Conservation (phyloP, 176 grass and related monocot genomes). For the Carex kokanica region DNA sequence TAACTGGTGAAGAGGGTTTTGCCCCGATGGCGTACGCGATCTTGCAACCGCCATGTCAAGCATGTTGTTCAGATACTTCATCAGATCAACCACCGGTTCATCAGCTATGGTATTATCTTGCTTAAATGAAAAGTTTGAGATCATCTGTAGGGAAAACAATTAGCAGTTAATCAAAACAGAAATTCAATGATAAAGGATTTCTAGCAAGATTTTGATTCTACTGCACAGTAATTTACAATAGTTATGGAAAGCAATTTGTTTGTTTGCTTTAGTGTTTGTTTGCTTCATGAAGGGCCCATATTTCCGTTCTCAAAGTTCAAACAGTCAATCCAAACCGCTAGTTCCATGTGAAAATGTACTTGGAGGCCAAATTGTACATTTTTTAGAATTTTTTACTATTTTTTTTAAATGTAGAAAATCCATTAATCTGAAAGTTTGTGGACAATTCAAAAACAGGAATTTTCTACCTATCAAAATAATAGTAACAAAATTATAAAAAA, state of each 20-base stretch:
- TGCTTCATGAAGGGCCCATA: no score
- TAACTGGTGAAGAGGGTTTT: slow-evolving; percentile 86
- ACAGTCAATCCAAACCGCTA: no score
- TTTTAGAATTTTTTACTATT: no score
- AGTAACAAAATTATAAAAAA: no score
- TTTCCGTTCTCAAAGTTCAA: no score
- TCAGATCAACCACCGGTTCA: slow-evolving; percentile 84
- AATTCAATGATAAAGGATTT: background rate
- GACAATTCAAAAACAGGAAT: no score
- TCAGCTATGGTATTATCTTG: slow-evolving; percentile 93
- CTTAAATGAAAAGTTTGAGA: slow-evolving; percentile 84
- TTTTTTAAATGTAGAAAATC: no score
- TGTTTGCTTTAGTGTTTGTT: background rate
- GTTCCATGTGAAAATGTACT: no score
- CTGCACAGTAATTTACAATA: background rate
- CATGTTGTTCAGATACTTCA: slow-evolving; percentile 73
- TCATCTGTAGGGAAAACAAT: slow-evolving; percentile 47
- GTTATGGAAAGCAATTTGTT: background rate
- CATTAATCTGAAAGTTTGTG: no score
- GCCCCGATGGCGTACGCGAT: slow-evolving; percentile 67
- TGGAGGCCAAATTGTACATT: no score
- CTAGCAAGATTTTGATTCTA: background rate
- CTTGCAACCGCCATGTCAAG: slow-evolving; percentile 65
- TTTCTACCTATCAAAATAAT: no score
- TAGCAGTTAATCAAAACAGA: slow-evolving; percentile 4